Base-by-base conservation (phyloP, 2,329 filamentous ascomycete species). In the Sclerotinia nivalis region DNA sequence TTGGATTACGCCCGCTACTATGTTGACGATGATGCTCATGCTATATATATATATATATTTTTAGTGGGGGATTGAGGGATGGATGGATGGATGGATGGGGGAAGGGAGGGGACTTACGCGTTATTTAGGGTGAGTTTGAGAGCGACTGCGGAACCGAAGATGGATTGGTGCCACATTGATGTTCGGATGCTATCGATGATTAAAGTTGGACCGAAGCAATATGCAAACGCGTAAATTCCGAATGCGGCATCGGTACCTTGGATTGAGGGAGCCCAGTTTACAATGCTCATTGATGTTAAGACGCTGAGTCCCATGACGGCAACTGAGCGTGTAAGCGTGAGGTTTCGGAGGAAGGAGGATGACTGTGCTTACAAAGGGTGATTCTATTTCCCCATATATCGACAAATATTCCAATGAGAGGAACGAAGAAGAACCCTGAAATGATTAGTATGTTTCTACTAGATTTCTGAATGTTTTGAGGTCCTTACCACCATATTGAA, bases 121-220 rank as follows among this genome's bases (percentile, higher is more conserved):
- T 89, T 89, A 75, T 89, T 89, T 75, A 88, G 85, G 31, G 85
- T 85, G 49, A 89, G 84, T 70, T 89, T 89, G 69, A 88, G 77
- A 0, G 86, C 82, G 71, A 89, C 89, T 0, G 84, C 88, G 0
- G 86, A 84, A 0, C 87, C 87, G 70, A 89, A 89, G 0, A 87
- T 84, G 2, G 84, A 84, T 69, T 87, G 84, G 37, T 88, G 82
- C 84, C 86, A 88, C 77, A 89, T 84, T 0, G 83, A 83, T 0
- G 87, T 88, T 22, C 88, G 85, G 37, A 89, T 87, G 31, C 84
- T 81, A 74, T 89, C 87, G 66, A 89, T 88, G 70, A 89, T 86
- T 4, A 84, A 81, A 0, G 86, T 87, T 0, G 87, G 86, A 0
- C 87, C 87, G 1, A 89, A 80, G 0, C 83, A 84, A 6, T 80